Base-by-base conservation (phyloP, 305 asterid species). In the Fraxinus ornus region DNA sequence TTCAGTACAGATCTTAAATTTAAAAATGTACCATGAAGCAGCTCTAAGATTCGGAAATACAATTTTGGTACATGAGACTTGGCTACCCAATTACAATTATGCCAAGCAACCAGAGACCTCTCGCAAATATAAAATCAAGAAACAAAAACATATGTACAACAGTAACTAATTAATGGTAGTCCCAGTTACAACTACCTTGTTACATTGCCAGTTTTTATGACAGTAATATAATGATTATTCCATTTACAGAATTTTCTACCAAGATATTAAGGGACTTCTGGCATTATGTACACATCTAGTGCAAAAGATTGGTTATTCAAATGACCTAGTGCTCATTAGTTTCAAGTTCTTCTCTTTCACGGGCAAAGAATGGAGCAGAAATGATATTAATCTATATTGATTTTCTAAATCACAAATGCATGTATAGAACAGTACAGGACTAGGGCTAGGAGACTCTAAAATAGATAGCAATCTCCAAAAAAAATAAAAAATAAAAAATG, bases 1-100 rank as follows among this genome's bases (percentile, higher is more conserved):
- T 80, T 47, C 49, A 73, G 79, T 26, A 44, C 5, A 33, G 36
- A 24, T 44, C 82, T 28, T 17, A 39, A 78, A 79, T 68, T 75
- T 78, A 10, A 80, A 47, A 47, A 80, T 44, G 30, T 24, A 64
- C 33, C 35, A 64, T 12, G 10, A 68, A 28, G 74, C 74, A 68
- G 19, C 19, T 26, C 74, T 9, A 30, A 12, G 37, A 68, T 68
- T 64, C 6, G 2, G 19, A 68, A 26, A 7, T 19, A 4, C 28
- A 60, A 60, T 60, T 68, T 32, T 12, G 19, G 37, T 30, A 10
- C 36, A 13, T 68, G 37, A 68, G 9, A 24, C 21, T 68, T 0
- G 36, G 37, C 75, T 68, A 68, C 75, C 36, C 75, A 68, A 28
- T 35, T 28, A 68, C 21, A 68, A 12, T 28, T 28, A 68, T 26